Conservation (phyloP, 2,329 filamentous ascomycete species). For the Rhinocladiella similis region DNA sequence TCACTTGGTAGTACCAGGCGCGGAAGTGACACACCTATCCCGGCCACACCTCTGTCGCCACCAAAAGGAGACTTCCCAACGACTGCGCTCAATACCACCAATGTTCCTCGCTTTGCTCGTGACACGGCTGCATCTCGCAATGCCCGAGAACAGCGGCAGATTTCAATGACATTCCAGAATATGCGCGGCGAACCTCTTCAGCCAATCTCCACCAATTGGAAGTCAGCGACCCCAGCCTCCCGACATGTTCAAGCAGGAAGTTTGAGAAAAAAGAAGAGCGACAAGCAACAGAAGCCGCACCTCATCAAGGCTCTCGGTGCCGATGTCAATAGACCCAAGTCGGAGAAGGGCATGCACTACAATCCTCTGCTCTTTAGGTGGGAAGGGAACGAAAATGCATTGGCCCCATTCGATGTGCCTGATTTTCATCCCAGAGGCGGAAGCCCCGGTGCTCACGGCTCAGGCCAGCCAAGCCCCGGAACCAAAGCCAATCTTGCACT, state of each 20-base stretch:
- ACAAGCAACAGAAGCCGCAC: slow-evolving; percentile 69
- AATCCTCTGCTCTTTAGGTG: slow-evolving; percentile 83
- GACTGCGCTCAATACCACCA: slow-evolving; percentile 22
- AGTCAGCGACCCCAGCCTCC: slow-evolving; percentile 42
- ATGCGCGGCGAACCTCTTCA: slow-evolving; percentile 48
- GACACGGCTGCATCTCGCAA: slow-evolving; percentile 67
- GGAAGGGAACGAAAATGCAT: slow-evolving; percentile 92
- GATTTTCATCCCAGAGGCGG: slow-evolving; percentile 30
- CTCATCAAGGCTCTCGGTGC: slow-evolving; percentile 82
- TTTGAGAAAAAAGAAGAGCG: slow-evolving; percentile 51
- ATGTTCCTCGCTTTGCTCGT: slow-evolving; percentile 60
- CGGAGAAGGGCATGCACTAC: slow-evolving; percentile 93
- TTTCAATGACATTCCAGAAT: slow-evolving; percentile 41
- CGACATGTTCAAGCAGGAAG: slow-evolving; percentile 19
- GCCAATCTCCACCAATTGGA: slow-evolving; percentile 60
- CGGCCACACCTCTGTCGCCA: slow-evolving; percentile 59
- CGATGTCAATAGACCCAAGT: slow-evolving; percentile 75
- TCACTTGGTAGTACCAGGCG: slow-evolving; percentile 29
- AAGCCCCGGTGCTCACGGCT: slow-evolving; percentile 17
- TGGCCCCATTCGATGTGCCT: slow-evolving; percentile 73
- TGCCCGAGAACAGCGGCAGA: slow-evolving; percentile 62
- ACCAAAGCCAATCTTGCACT: slow-evolving; percentile 55
- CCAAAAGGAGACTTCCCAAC: slow-evolving; percentile 50
- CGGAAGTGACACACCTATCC: slow-evolving; percentile 44
- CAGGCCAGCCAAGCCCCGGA: slow-evolving; percentile 23